phyloP scores from a whole-genome alignment of 169 alveolate genomes.

The Theileria parva region DNA sequence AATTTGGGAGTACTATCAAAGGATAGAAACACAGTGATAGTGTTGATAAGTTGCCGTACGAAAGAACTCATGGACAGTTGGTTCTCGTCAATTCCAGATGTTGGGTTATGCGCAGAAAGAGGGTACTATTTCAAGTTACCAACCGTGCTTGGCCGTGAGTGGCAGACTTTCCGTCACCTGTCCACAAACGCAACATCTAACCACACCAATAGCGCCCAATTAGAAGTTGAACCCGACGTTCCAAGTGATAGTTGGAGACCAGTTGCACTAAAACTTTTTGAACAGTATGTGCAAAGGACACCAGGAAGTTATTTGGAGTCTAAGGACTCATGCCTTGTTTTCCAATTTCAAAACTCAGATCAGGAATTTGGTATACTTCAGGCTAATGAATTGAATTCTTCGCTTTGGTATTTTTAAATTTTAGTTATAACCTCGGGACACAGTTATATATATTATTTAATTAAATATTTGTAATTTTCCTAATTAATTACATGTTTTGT shows the following conservation, averaged over 20 bases:
- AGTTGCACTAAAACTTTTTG: conserved; percentile 47
- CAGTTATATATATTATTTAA: not conserved
- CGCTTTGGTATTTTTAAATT: conserved; percentile 27
- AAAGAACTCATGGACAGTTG: conserved; percentile 41
- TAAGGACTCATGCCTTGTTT: conserved; percentile 78
- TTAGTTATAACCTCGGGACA: not conserved
- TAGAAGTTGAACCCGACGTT: not conserved
- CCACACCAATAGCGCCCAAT: not conserved
- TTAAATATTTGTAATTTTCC: not conserved
- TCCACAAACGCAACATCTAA: not conserved
- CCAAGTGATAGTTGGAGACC: conserved; percentile 50
- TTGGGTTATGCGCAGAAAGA: conserved; percentile 60
- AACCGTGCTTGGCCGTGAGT: conserved; percentile 41
- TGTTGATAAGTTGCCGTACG: conserved; percentile 43
- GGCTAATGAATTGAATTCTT: conserved; percentile 78
- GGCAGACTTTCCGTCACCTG: conserved; percentile 39
- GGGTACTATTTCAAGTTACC: conserved; percentile 53
- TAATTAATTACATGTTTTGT: not conserved
- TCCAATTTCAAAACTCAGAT: conserved; percentile 84
- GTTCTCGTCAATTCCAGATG: conserved; percentile 33
- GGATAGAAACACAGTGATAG: conserved; percentile 36
- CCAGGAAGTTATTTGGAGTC: conserved; percentile 86
- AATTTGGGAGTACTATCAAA: conserved; percentile 24
- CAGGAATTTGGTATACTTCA: conserved; percentile 85
- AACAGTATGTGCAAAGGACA: conserved; percentile 75